Base-by-base conservation (phyloP, 2,329 filamentous ascomycete species). In the Arthrobotrys pseudoclavata region DNA sequence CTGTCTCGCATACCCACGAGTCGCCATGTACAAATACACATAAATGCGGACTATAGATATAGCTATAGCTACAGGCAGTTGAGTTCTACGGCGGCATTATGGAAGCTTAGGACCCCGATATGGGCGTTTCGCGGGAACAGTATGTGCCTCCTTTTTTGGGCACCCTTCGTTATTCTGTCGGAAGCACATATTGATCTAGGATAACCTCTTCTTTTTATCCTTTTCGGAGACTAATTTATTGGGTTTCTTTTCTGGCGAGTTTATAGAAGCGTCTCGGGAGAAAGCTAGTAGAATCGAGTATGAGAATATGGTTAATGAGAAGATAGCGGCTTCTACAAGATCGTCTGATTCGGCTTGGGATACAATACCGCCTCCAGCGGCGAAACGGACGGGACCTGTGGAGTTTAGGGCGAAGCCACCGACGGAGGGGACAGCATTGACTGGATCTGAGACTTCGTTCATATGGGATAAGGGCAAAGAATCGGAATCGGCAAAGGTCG, bases 1-100 rank as follows among this genome's bases (percentile, higher is more conserved):
- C 60, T 76, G 72, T 70, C 72, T 77, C 74, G 67, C 53, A 66
- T 61, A 61, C 47, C 67, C 37, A 70, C 50, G 48, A 67, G 48
- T 34, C 40, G 53, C 53, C 61, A 77, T 77, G 66, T 37, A 24
- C 20, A 18, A 47, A 40, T 29, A 68, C 34, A 20, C 15, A 20
- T 67, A 42, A 68, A 45, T 20, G 1, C 1, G 9, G 22, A 26
- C 3, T 37, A 9, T 45, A 9, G 31, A n/a, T 67, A 18, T 57
- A 3, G 22, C 26, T 29, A 3, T n/a, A n/a, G n/a, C 18, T 29
- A 18, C 20, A 47, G 67, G 15, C 52, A 63, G 7, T 40, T 71
- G 24, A 62, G 52, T 15, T 31, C 13, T 18, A 62, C 61, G 18
- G 31, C 45, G 15, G 20, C 5, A n/a, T 12, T 52, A 7, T 12